Conservation (phyloP, 441 rosid species). For the Omphalea diandra region DNA sequence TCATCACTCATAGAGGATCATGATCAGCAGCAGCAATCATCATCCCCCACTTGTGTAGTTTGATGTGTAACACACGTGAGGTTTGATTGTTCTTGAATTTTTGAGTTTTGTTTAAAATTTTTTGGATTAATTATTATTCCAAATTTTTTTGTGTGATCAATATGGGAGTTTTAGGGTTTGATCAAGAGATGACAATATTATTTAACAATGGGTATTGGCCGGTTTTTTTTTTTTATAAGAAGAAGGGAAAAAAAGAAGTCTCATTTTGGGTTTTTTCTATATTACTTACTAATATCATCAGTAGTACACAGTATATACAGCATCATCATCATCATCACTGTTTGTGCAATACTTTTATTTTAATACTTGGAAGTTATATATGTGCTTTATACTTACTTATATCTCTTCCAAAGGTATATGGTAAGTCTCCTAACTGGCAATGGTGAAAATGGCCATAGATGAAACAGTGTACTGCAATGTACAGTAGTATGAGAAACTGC, state of each 20-base stretch:
- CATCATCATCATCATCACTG: slow-evolving; percentile 27
- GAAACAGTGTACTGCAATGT: too few relatives aligned
- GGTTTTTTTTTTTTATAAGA: too few relatives aligned
- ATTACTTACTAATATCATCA: background rate
- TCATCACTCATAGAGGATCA: slow-evolving; percentile 49
- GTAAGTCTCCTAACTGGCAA: too few relatives aligned
- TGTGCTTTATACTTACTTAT: too few relatives aligned
- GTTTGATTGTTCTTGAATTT: slow-evolving; percentile 45
- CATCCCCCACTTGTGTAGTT: slow-evolving; percentile 41
- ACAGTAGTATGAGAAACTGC: too few relatives aligned
- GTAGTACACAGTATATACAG: slow-evolving; percentile 9
- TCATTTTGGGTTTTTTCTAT: slow-evolving; percentile 17
- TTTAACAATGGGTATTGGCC: slow-evolving; percentile 38
- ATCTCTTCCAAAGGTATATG: too few relatives aligned
- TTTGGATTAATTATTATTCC: slow-evolving; percentile 11
- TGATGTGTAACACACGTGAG: slow-evolving; percentile 73
- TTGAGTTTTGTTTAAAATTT: slow-evolving; percentile 43
- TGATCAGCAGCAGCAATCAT: slow-evolving; percentile 19
- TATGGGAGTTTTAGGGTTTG: slow-evolving; percentile 45
- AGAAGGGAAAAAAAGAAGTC: background rate
- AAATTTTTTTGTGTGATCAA: slow-evolving; percentile 39
- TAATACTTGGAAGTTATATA: too few relatives aligned
- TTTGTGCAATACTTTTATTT: slow-evolving; percentile 35
- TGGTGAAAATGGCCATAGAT: too few relatives aligned
- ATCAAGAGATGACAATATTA: slow-evolving; percentile 24